Base-by-base conservation (phyloP, 2,329 filamentous ascomycete species). In the Colletotrichum agaves region DNA sequence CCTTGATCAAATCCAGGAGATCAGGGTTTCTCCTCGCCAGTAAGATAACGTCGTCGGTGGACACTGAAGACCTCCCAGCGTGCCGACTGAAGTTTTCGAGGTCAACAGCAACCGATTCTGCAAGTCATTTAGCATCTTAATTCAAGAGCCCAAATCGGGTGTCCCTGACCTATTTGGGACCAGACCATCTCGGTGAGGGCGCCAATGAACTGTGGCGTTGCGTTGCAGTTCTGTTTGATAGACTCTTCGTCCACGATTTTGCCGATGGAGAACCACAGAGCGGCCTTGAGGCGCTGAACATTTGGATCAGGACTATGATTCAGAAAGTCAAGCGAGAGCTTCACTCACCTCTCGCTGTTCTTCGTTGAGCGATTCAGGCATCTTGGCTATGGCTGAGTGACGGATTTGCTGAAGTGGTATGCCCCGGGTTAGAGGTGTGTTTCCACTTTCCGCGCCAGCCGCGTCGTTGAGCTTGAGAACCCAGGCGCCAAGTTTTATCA, bases 181-280 rank as follows among this genome's bases (percentile, higher is more conserved):
- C 93, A 97, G 7, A 95, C 91, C 78, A 97, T 87, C 78, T 97
- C 94, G 1, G 93, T 96, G 75, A 97, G 78, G 0, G 91, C 91
- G 8, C 91, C 93, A 72, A 97, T 97, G 78, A 97, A 97, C 75
- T 97, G 93, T 2, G 93, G 93, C 27, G 95, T 97, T 6, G 94
- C 93, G 78, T 97, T 98, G 71, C 93, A 87, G 75, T 92, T 89
- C 31, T 90, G 83, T 63, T 86, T 84, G 33, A 93, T 81, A 17
- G 90, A 91, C 76, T 97, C 91, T 71, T 95, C 90, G 77, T 98
- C 95, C 71, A 97, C 92, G 68, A 97, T 95, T 76, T 93, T 92
- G 72, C 93, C 93, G 67, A 97, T 88, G 23, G 90, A 88, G 75
- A 91, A 91, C 93, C 93, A 97, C 23, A 97, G 87, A 13, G 92